Evolutionary conservation across 1,284 basidiomycete genomes (phyloP).

Genomic region (Coniferiporia weirii): DNA sequence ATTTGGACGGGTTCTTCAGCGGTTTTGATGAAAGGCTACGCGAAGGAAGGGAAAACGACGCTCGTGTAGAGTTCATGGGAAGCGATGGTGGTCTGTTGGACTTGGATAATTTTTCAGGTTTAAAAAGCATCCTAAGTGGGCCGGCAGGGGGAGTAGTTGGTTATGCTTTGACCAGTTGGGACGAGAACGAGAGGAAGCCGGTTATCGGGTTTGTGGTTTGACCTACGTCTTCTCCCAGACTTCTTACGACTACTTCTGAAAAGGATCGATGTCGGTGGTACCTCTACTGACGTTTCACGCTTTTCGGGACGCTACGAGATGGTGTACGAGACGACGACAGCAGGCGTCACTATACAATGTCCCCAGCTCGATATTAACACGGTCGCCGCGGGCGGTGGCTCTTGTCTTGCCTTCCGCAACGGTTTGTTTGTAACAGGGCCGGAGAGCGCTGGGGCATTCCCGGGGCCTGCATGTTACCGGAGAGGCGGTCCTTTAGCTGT

Average conservation of each 20-base stretch:
- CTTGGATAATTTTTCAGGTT: constrained; percentile 79
- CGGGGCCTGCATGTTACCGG: constrained; percentile 79
- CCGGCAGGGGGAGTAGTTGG: constrained; percentile 89
- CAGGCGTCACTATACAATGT: constrained; percentile 83
- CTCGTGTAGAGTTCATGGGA: constrained; percentile 80
- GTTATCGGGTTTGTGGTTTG: constrained; percentile 60
- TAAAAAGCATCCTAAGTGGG: constrained; percentile 85
- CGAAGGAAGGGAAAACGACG: constrained; percentile 27
- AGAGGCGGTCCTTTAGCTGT: constrained; percentile 84
- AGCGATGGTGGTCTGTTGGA: constrained; percentile 86
- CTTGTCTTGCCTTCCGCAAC: constrained; percentile 75
- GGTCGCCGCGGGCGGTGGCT: constrained; percentile 84
- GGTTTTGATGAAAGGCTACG: constrained; percentile 78
- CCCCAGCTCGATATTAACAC: constrained; percentile 89
- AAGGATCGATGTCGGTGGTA: constrained; percentile 80
- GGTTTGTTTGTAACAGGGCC: constrained; percentile 82
- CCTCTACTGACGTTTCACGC: constrained; percentile 86
- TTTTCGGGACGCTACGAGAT: constrained; percentile 84
- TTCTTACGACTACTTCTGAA: background rate
- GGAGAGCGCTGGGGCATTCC: constrained; percentile 79
- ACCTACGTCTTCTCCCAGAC: background rate
- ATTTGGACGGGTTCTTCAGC: constrained; percentile 89
- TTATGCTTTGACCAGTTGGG: constrained; percentile 82
- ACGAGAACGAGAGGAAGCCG: constrained; percentile 55
- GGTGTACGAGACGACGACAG: constrained; percentile 88